Conservation (phyloP, 495 filamentous ascomycete genomes). For the Podospora didyma region DNA sequence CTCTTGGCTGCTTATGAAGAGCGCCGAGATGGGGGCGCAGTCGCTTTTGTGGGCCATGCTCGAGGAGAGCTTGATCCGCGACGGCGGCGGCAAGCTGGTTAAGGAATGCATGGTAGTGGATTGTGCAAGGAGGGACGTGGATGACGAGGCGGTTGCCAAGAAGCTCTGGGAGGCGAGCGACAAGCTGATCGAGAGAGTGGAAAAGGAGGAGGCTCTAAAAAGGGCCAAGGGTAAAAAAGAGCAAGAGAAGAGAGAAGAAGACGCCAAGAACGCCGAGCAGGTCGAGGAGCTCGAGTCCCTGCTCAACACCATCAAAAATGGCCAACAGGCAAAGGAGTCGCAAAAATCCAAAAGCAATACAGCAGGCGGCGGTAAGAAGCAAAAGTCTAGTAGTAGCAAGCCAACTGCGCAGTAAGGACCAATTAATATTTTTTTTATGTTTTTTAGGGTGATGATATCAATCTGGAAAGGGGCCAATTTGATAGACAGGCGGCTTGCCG, state of each 20-base stretch:
- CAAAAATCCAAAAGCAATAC: neutral
- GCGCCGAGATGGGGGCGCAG: conserved; percentile 75
- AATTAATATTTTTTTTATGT: neutral
- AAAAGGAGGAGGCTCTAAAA: conserved; percentile 79
- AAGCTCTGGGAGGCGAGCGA: conserved; percentile 86
- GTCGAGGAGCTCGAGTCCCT: conserved; percentile 43
- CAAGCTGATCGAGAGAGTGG: conserved; percentile 72
- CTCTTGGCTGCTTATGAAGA: conserved; percentile 87
- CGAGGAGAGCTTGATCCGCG: conserved; percentile 64
- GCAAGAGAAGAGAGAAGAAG: conserved; percentile 37
- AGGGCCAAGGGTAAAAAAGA: conserved; percentile 56
- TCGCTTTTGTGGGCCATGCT: conserved; percentile 80
- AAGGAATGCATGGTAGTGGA: conserved; percentile 83
- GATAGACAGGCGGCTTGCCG: too few relatives aligned
- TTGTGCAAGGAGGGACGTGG: conserved; percentile 67
- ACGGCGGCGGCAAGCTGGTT: conserved; percentile 63
- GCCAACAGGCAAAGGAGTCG: conserved; percentile 33
- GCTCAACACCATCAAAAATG: conserved; percentile 35
- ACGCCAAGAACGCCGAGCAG: conserved; percentile 25
- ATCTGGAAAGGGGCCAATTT: too few relatives aligned
- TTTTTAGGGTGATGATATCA: neutral
- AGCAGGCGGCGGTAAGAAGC: neutral
- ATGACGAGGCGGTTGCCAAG: conserved; percentile 72
- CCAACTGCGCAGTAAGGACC: neutral
- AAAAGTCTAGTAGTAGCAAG: neutral